Base-by-base conservation (phyloP, 2,329 filamentous ascomycete genomes). In the Microdochium paspali region DNA sequence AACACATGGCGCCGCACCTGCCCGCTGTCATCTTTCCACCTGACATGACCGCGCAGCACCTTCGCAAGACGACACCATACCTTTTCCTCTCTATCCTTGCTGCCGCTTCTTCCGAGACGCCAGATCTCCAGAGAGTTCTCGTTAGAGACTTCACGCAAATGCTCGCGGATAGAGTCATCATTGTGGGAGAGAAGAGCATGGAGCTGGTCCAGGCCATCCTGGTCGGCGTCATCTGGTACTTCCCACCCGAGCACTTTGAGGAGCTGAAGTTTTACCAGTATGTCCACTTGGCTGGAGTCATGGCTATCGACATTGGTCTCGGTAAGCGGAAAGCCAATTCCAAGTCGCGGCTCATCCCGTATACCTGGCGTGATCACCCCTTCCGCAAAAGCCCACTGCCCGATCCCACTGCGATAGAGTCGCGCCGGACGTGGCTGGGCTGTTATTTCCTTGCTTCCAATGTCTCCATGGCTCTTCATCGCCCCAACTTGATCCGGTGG, bases 231-330 rank as follows among this genome's bases (percentile, higher is more conserved):
- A 77, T 90, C 20, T 95, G 89, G 87, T 94, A 95, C 62, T 82
- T 82, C 62, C 87, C 88, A 15, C 89, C 89, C 0, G 83, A 91
- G 54, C 78, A 86, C 56, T 87, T 87, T 50, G 87, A 94, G 58
- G 85, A 93, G 66, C 79, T 91, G 58, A 93, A 93, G 61, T 94
- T 93, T 62, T 95, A 93, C 66, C 87, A 91, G 67, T 76, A 93
- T 54, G 81, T 89, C 43, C 87, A 95, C 61, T 80, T 88, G 59
- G 85, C 49, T 2, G 84, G 84, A 44, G 77, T 88, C 55, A 87
- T 95, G 82, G 85, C 84, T 24, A 81, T 94, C 47, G 89, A 95
- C 56, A 76, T 95, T 28, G 89, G 89, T 0, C 76, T 95, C 6
- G 86, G 69, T 6, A 57, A 61, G 54, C 62, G 58, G 47, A 62